A percentile compares a stretch with the other conserved stretches of the same genome.
phyloP scores from a whole-genome alignment of 768 basidiomycete genomes.

The Tubosaeta sp. region DNA sequence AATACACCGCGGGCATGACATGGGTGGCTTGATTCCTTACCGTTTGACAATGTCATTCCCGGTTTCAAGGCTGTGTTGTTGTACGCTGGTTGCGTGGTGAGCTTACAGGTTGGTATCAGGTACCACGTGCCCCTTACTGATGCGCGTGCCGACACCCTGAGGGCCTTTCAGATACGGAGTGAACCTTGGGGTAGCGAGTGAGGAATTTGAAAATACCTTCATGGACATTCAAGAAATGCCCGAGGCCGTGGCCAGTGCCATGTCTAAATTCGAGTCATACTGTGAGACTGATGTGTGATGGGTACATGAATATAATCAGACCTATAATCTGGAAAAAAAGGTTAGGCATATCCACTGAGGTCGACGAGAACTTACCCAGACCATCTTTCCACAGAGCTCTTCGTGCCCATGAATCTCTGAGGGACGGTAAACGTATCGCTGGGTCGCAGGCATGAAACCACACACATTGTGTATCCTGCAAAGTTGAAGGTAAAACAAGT shows the following conservation, averaged over 20 bases:
- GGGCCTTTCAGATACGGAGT: conserved; percentile 38
- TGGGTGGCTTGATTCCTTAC: conserved; percentile 24
- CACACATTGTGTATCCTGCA: conserved; percentile 55
- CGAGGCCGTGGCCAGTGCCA: conserved; percentile 93
- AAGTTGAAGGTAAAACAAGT: not conserved
- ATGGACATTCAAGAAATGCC: conserved; percentile 92
- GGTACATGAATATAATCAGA: conserved; percentile 18
- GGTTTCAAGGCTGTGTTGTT: conserved; percentile 70
- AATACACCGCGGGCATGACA: not conserved
- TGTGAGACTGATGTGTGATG: not conserved
- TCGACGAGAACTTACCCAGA: conserved; percentile 48
- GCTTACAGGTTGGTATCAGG: not conserved
- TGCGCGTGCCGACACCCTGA: conserved; percentile 47
- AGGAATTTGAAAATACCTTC: conserved; percentile 44
- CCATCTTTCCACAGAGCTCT: conserved; percentile 83
- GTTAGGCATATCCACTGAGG: not conserved
- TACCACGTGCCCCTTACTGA: conserved; percentile 21
- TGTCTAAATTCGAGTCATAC: conserved; percentile 46
- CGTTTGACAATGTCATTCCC: conserved; percentile 90
- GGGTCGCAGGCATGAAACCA: not conserved
- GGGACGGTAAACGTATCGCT: not conserved
- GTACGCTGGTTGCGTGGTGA: conserved; percentile 41
- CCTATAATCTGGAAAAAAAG: conserved; percentile 49
- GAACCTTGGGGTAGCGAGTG: not conserved
- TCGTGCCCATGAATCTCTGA: conserved; percentile 78